Base-by-base conservation (phyloP, 495 filamentous ascomycete species). In the Penicillium angulare region DNA sequence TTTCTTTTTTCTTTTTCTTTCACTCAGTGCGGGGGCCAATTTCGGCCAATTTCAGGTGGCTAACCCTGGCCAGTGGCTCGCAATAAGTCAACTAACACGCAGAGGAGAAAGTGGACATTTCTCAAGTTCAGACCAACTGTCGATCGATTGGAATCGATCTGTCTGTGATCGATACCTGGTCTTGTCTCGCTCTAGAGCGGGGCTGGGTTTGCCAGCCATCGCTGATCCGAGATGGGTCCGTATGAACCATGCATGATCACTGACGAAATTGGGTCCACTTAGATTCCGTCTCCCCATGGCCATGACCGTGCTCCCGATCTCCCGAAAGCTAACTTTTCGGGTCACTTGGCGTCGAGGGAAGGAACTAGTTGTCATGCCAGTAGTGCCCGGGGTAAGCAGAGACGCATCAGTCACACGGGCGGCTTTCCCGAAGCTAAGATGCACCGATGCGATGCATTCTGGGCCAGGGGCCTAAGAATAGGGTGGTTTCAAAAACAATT, bases 261-360 rank as follows among this genome's bases (percentile, higher is more conserved):
- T 56, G 53, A 60, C 49, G 53, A 46, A 31, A 46, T 22, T 21
- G 41, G 49, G 36, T 47, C 57, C 57, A 56, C 52, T 50, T 24
- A 20, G 49, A 15, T 46, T 33, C 43, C 43, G 43, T 46, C 13
- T 33, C 15, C 44, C 22, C 32, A n/a, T n/a, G n/a, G n/a, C n/a
- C 38, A 36, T 48, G 41, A 34, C 36, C 38, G 41, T 48, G 55
- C 51, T 48, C 38, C 47, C 50, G 43, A 33, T 33, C 50, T 41
- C 43, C 50, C 47, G 38, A 40, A 27, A 31, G 41, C 32, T 27
- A 15, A 31, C 17, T 18, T 18, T 16, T 46, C 27, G 31, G 43
- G 17, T 18, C 20, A 18, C 31, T 35, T 46, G 43, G 16, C 29
- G n/a, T 35, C 7, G 8, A 15, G 17, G 33, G 27, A 26, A 7